phyloP scores from a whole-genome alignment of 2,329 filamentous ascomycete species.

The Canariomyces notabilis region DNA sequence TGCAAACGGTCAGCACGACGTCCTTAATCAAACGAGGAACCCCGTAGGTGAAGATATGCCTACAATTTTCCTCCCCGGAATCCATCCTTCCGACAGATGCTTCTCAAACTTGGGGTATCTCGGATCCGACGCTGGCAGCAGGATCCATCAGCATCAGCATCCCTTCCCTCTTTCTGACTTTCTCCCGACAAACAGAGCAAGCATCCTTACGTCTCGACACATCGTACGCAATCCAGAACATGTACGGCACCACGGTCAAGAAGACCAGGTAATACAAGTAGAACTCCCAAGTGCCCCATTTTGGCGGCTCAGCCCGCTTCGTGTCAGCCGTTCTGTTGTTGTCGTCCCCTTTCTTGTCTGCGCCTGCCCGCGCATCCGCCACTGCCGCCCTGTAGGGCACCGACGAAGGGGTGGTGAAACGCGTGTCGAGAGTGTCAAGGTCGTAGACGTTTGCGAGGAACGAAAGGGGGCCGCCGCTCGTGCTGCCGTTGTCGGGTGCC shows the following conservation, averaged over 20 bases:
- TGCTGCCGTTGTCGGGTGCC: conserved; percentile 5
- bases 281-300: conserved; percentile 86
- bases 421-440: conserved; percentile 42
- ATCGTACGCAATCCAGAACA: conserved; percentile 86
- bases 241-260: conserved; percentile 63
- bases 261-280: conserved; percentile 73
- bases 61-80: conserved; percentile 85
- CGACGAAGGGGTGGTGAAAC: conserved; percentile 59
- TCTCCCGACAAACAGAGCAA: background rate
- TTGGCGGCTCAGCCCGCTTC: conserved; percentile 40
- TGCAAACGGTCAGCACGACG: conserved; percentile 30
- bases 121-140: conserved; percentile 74
- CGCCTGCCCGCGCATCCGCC: conserved; percentile 42
- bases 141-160: conserved; percentile 3
- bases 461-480: conserved; percentile 29
- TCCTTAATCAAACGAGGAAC: conserved; percentile 7
- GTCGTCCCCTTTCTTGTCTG: conserved; percentile 25
- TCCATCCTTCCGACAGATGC: conserved; percentile 77
- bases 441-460: conserved; percentile 50
- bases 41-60: conserved; percentile 29
- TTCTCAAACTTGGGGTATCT: conserved; percentile 70
- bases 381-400: conserved; percentile 58
- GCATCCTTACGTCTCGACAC: conserved; percentile 77
- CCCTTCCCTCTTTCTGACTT: background rate
- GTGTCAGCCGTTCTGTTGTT: conserved; percentile 39